Percentiles rank a stretch among this genome's conserved stretches.
phyloP scores from a whole-genome alignment of 2,329 filamentous ascomycete species.

The Botryosphaeria dothidea region DNA sequence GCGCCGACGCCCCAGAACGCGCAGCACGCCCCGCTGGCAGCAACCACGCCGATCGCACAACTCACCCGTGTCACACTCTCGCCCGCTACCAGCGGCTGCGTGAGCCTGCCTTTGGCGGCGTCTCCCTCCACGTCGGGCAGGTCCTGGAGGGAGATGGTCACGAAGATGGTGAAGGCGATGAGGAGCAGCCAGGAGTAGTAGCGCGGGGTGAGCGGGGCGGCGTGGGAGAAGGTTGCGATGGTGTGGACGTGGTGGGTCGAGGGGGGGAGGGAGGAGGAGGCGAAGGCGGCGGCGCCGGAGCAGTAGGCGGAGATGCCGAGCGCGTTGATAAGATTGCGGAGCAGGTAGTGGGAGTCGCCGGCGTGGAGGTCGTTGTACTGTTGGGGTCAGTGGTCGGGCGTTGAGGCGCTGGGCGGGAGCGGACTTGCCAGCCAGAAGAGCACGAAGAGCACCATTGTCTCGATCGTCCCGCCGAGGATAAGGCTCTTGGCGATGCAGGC shows the following conservation, averaged over 20 bases:
- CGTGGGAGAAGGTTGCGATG: not conserved
- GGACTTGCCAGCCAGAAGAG: slow-evolving; percentile 33
- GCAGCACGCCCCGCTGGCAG: not conserved
- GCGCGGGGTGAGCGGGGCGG: not conserved
- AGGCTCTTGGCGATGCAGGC: slow-evolving; percentile 23
- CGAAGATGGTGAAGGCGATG: slow-evolving; percentile 23
- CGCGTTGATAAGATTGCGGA: slow-evolving; percentile 37
- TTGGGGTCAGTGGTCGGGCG: not conserved
- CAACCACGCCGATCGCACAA: not conserved
- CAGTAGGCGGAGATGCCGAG: slow-evolving; percentile 18
- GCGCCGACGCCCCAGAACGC: not conserved
- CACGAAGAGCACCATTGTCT: slow-evolving; percentile 34
- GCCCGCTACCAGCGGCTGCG: slow-evolving; percentile 24
- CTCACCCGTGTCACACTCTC: not conserved
- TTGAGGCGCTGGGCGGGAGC: not conserved
- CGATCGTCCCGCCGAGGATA: slow-evolving; percentile 26
- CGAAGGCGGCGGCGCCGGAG: not conserved
- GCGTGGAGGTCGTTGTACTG: slow-evolving; percentile 44
- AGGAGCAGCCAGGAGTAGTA: not conserved
- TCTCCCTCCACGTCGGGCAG: slow-evolving; percentile 29
- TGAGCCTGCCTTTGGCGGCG: slow-evolving; percentile 19
- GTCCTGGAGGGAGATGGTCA: slow-evolving; percentile 29
- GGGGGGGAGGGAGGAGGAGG: not conserved
- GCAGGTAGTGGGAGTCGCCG: slow-evolving; percentile 35
- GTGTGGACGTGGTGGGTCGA: too few species aligned